phyloP scores from a whole-genome alignment of 2,329 filamentous ascomycete species.

The Chaetomiaceae sp. region DNA sequence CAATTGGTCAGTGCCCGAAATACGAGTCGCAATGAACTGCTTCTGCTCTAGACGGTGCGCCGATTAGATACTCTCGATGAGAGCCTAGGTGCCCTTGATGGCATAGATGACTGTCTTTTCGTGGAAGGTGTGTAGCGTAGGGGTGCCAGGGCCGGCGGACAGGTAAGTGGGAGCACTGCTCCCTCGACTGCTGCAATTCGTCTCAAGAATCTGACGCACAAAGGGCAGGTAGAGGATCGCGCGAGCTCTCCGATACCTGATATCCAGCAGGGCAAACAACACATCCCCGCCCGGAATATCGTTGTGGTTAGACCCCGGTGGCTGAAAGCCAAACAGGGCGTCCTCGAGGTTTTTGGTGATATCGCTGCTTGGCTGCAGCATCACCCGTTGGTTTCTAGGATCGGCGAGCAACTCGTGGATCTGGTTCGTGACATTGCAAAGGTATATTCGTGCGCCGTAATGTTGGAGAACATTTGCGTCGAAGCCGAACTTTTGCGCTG shows the following conservation, averaged over 20 bases:
- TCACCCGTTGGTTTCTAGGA: too few relatives aligned
- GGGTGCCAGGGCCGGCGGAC: conserved; percentile 19
- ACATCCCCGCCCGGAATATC: conserved; percentile 73
- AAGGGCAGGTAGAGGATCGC: conserved; percentile 87
- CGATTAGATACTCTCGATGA: conserved; percentile 79
- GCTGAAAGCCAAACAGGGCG: conserved; percentile 50
- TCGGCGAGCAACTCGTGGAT: conserved; percentile 56
- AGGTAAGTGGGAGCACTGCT: too few relatives aligned
- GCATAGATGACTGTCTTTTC: conserved; percentile 52
- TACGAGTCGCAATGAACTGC: conserved; percentile 84
- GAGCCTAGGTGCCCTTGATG: conserved; percentile 61
- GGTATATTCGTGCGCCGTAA: conserved; percentile 60
- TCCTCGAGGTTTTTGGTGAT: conserved; percentile 42
- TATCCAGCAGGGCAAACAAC: conserved; percentile 75
- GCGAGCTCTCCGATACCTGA: conserved; percentile 89
- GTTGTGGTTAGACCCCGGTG: too few relatives aligned
- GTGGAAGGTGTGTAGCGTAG: conserved; percentile 33
- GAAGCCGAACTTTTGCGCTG: conserved; percentile 42
- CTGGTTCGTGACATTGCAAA: conserved; percentile 60
- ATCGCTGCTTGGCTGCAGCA: conserved; percentile 30
- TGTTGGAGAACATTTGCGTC: conserved; percentile 49
- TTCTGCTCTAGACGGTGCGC: conserved; percentile 63
- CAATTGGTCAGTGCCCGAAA: conserved; percentile 94
- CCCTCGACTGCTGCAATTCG: conserved; percentile 36
- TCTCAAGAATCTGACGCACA: conserved; percentile 52